Conservation (phyloP, 1,139 yeast species). For the Zygosaccharomyces sapae region DNA sequence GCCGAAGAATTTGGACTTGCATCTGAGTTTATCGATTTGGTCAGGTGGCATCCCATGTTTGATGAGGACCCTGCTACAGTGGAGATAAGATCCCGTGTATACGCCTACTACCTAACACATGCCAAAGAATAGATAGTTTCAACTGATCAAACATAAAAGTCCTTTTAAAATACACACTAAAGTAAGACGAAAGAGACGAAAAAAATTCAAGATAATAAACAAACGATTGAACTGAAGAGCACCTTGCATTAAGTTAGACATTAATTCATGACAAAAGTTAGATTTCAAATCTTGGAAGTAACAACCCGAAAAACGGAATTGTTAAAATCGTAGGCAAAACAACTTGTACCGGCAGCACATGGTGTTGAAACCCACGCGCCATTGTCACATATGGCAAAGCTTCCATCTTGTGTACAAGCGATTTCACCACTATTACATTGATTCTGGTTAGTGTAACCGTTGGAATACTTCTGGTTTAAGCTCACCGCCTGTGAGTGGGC, state of each 20-base stretch:
- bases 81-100: conserved; percentile 80
- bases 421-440: conserved; percentile 47
- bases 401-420: conserved; percentile 50
- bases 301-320: conserved; percentile 42
- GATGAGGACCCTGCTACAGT: conserved; percentile 77
- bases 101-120: conserved; percentile 42
- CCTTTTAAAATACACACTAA: conserved; percentile 2
- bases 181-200: too few species aligned
- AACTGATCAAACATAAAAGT: conserved; percentile 2
- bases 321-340: conserved; percentile 46
- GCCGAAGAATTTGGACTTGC: conserved; percentile 61
- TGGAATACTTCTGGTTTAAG: conserved; percentile 37
- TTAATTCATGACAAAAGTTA: conserved; percentile 11
- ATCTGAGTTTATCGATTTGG: conserved; percentile 64
- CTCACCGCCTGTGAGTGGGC: conserved; percentile 42
- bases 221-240: conserved; percentile 3
- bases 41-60: conserved; percentile 86
- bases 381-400: conserved; percentile 51
- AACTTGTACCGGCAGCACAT: conserved; percentile 58
- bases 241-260: conserved; percentile 2
- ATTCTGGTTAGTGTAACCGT: conserved; percentile 33
- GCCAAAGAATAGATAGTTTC: conserved; percentile 8
- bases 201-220: not conserved
- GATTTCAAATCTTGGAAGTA: conserved; percentile 28
- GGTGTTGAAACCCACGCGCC: conserved; percentile 51